Evolutionary conservation across 208 protist genomes (phyloP).

Genomic region (Crithidia bombi): DNA sequence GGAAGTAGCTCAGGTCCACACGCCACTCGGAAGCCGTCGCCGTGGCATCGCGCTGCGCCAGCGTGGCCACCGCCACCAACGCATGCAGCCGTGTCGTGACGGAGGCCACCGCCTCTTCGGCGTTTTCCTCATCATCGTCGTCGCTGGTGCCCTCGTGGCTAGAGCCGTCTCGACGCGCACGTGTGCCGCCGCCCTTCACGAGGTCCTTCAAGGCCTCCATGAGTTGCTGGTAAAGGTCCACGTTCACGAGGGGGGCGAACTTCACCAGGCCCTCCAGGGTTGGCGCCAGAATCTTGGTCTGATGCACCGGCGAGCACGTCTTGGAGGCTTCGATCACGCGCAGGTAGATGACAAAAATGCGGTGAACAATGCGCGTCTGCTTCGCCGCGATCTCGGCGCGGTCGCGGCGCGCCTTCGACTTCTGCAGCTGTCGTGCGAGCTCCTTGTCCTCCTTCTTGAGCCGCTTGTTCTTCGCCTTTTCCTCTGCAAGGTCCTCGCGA

Average conservation of each 20-base stretch:
- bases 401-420: conserved; percentile 88
- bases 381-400: conserved; percentile 86
- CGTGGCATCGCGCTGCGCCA: conserved; percentile 88
- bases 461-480: conserved; percentile 92
- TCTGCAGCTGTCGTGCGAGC: conserved; percentile 90
- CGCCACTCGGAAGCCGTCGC: conserved; percentile 83
- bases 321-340: conserved; percentile 88
- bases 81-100: conserved; percentile 90
- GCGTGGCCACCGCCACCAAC: conserved; percentile 85
- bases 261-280: conserved; percentile 90
- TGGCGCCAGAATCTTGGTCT: conserved; percentile 90
- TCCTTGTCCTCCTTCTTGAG: conserved; percentile 93
- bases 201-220: conserved; percentile 89
- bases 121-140: conserved; percentile 9
- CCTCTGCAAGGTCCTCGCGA: conserved; percentile 86
- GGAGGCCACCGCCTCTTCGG: conserved; percentile 51
- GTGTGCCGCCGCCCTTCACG: conserved; percentile 47
- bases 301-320: conserved; percentile 81
- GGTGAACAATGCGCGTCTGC: conserved; percentile 89
- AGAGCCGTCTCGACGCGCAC: not conserved
- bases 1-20: conserved; percentile 93
- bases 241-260: conserved; percentile 91
- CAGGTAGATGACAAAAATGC: conserved; percentile 92
- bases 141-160: conserved; percentile 5
- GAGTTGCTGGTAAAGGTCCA: conserved; percentile 90